Evolutionary conservation across 163 green algal species (phyloP), one percentile per base, ranked within the genome.

Genomic region (Scenedesmus sp.): DNA sequence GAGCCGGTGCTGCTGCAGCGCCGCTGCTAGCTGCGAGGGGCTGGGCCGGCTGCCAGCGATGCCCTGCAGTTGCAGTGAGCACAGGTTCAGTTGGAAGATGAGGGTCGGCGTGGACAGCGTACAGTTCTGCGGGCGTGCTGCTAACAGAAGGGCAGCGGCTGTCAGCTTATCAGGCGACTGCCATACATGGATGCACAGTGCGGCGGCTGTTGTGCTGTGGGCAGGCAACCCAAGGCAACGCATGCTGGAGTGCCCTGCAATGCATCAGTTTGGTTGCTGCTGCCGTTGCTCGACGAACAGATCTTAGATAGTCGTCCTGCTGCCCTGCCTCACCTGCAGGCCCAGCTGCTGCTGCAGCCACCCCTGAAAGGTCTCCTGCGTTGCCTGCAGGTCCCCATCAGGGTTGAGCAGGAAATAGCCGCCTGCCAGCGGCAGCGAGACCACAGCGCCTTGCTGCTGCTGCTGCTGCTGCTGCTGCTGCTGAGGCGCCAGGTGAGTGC

Each of bases 331-430:
- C 82, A 97, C 96, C 96, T 98, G 86, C 97, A 97, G 99, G 10
- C 91, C 90, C 13, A 94, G 88, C 84, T 97, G 94, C 59, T 88
- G 16, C 34, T 74, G 46, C 82, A 99, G 98, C 93, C 94, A 96
- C 4, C 62, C 88, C 93, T 99, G 93, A 88, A 99, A 99, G 12
- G 94, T 91, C 1, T 87, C 73, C 93, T 99, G 97, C 0, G 98
- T 99, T 81, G 93, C 86, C 1, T 74, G 56, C 83, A 99, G 95
- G 91, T 99, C 98, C 0, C 97, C 97, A 23, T 91, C 92, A 59
- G 98, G 98, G 92, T 99, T 99, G 9, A 99, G 94, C 88, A 98
- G 76, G 92, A 97, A 99, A 77, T 96, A 97, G 26, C 94, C 95
- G 6, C 66, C 91, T 0, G 7, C 34, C 88, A 95, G 85, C 87